These are phyloP conservation scores for Penicillium concentricum DNA, from an alignment of 2,329 filamentous ascomycete species.

Conservation along the genomic window DNA sequence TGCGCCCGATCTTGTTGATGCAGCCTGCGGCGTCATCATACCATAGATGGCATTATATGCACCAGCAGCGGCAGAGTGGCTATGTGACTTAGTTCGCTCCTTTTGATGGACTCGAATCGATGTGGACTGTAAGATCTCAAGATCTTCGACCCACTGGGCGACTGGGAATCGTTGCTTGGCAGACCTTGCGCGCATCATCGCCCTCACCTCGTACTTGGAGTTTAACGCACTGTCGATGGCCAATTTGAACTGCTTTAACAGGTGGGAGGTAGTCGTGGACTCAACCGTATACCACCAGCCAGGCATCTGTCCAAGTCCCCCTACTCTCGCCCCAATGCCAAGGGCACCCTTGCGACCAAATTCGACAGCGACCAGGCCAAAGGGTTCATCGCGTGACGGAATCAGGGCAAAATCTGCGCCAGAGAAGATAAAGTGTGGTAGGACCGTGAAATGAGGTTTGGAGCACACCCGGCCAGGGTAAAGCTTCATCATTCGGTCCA, in stretches of 20 bases:
- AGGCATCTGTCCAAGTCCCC: slow-evolving; percentile 68
- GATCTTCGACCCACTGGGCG: slow-evolving; percentile 64
- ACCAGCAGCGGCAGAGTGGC: slow-evolving; percentile 32
- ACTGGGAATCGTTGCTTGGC: slow-evolving; percentile 67
- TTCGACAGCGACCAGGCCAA: slow-evolving; percentile 67
- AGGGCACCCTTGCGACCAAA: slow-evolving; percentile 68
- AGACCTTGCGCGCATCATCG: slow-evolving; percentile 64
- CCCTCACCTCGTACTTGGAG: slow-evolving; percentile 56
- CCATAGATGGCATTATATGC: slow-evolving; percentile 46
- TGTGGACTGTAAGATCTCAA: slow-evolving; percentile 61
- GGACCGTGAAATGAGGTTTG: slow-evolving; percentile 66
- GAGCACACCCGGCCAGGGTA: slow-evolving; percentile 66
- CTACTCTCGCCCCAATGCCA: slow-evolving; percentile 65
- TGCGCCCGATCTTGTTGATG: slow-evolving; percentile 18
- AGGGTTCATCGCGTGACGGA: slow-evolving; percentile 67
- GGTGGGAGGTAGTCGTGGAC: slow-evolving; percentile 61
- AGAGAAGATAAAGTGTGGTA: slow-evolving; percentile 66
- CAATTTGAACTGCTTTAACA: slow-evolving; percentile 64
- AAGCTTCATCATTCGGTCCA: slow-evolving; percentile 62
- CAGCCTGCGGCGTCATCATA: slow-evolving; percentile 31
- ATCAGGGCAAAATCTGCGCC: slow-evolving; percentile 69
- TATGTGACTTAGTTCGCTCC: slow-evolving; percentile 33
- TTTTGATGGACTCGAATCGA: slow-evolving; percentile 59
- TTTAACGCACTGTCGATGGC: slow-evolving; percentile 62
- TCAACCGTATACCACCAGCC: slow-evolving; percentile 71